phyloP scores from a whole-genome alignment of 345 rosid species.

The Hibiscus tridactylites region DNA sequence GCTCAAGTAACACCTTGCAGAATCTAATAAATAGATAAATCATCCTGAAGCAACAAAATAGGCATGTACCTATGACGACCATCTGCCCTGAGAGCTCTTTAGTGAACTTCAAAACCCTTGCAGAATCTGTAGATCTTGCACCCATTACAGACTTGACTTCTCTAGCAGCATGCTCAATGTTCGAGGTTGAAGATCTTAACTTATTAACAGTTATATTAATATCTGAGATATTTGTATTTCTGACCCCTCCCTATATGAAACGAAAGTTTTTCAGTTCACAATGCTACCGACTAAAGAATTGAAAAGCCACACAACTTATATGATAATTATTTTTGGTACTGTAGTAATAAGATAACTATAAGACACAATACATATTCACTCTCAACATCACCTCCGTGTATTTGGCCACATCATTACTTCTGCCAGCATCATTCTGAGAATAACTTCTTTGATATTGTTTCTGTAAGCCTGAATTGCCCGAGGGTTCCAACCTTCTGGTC shows the following conservation, averaged over 20 bases:
- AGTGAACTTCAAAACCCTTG: constrained; percentile 79
- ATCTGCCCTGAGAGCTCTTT: constrained; percentile 70
- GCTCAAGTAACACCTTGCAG: not conserved
- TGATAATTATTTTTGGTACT: not conserved
- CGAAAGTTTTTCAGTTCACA: constrained; percentile 1
- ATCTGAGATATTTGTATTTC: constrained; percentile 29
- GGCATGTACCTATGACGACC: constrained; percentile 59
- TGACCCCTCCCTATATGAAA: constrained; percentile 39
- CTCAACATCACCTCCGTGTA: constrained; percentile 37
- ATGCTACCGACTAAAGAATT: not conserved
- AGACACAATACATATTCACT: not conserved
- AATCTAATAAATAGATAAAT: not conserved
- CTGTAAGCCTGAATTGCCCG: constrained; percentile 32
- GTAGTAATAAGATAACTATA: not conserved
- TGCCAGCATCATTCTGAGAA: constrained; percentile 65
- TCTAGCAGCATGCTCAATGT: constrained; percentile 34
- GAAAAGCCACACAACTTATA: not conserved
- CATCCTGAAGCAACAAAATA: not conserved
- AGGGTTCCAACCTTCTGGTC: constrained; percentile 67
- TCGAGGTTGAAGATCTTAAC: constrained; percentile 39
- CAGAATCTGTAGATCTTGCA: constrained; percentile 79
- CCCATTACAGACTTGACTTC: constrained; percentile 52
- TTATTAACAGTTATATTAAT: constrained; percentile 32
- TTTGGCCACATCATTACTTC: constrained; percentile 39
- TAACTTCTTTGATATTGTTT: constrained; percentile 54